A percentile compares a stretch with the other conserved stretches of the same genome.
Conservation (phyloP, 192 early-diverging fungal genomes). For the Podila minutissima region DNA sequence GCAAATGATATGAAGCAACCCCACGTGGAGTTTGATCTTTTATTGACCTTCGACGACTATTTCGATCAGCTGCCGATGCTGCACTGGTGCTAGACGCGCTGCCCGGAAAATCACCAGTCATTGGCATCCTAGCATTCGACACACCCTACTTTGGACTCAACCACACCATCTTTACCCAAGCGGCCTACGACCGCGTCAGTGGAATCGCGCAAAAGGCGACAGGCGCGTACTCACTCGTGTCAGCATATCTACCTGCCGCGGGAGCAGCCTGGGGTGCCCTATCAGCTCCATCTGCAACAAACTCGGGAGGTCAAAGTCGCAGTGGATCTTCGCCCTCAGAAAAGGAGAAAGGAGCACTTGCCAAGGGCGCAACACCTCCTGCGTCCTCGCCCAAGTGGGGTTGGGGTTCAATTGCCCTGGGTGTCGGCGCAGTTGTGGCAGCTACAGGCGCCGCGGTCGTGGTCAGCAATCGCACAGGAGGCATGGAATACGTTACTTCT, state of each 20-base stretch:
- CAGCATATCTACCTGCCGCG: constrained; percentile 19
- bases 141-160: constrained; percentile 66
- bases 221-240: constrained; percentile 19
- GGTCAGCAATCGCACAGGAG: constrained; percentile 36
- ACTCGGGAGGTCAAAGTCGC: neutral
- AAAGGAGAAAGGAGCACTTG: constrained; percentile 12
- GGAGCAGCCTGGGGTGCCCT: constrained; percentile 11
- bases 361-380: neutral
- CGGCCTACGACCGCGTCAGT: constrained; percentile 46
- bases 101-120: constrained; percentile 22
- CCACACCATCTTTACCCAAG: constrained; percentile 44
- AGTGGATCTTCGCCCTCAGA: constrained; percentile 6
- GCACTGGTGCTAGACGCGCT: constrained; percentile 39
- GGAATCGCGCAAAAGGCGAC: constrained; percentile 44
- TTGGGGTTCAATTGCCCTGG: constrained; percentile 45
- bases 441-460: constrained; percentile 55
- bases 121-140: constrained; percentile 66
- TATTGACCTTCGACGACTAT: neutral
- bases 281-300: neutral
- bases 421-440: constrained; percentile 50
- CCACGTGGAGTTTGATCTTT: neutral
- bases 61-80: constrained; percentile 57
- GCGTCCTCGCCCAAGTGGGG: constrained; percentile 52
- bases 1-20: neutral
- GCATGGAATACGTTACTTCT: constrained; percentile 48